Base-by-base conservation (phyloP, 129 eudicot genomes). In the Mikania micrantha region DNA sequence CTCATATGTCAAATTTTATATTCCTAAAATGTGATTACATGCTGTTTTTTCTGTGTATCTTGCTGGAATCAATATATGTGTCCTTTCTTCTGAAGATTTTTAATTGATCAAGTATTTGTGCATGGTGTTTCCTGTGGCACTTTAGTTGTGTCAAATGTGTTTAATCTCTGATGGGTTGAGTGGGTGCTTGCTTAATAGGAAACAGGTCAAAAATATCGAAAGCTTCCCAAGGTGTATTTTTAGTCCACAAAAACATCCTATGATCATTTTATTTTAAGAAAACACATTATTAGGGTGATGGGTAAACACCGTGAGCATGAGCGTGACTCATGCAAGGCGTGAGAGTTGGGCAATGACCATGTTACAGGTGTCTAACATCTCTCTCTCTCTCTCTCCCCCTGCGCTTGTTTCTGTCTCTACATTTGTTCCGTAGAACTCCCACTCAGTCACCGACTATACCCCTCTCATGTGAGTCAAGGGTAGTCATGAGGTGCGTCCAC, bases 81-180 rank as follows among this genome's bases (percentile, higher is more conserved):
- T 35, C 28, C 13, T 73, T 19, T 73, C 28, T 61, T 60, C 34
- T 40, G 48, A 48, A 17, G 6, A 17, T 21, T 31, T 17, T 34
- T 2, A 9, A 45, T 49, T 17, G 40, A 24, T 41, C 57, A 58
- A 27, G 56, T 73, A 15, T 65, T 53, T 64, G 78, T 54, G 32
- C 67, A 45, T 61, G 16, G 62, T 57, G 22, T 56, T 17, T 17
- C 25, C 35, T 54, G 36, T 65, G 39, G 54, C 39, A 42, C n/a
- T 29, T 66, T 52, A 0, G 9, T 52, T 52, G 31, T n/a, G 59
- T 52, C 10, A n/a, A 2, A 10, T 52, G 9, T 22, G n/a, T n/a
- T 25, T 47, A 63, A 16, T 19, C 22, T 32, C 11, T 47, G n/a
- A 25, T 44, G n/a, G 69, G 35, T 11, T 7, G 16, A 62, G 21